These are phyloP conservation scores for Neurospora sp. DNA, from an alignment of 495 filamentous ascomycete species.

Conservation along the genomic window DNA sequence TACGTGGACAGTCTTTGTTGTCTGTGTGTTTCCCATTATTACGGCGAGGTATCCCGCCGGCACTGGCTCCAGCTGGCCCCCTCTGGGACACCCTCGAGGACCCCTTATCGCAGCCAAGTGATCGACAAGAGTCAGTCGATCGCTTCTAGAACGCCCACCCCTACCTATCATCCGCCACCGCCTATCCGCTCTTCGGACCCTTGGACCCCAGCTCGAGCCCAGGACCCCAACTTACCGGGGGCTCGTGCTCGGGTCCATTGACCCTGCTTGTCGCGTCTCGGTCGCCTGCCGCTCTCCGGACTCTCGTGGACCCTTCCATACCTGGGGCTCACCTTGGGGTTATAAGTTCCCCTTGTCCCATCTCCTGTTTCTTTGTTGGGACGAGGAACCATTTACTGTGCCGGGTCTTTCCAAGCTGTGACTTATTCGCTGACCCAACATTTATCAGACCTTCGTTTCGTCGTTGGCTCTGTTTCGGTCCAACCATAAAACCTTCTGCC, in stretches of 20 bases:
- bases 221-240: neutral
- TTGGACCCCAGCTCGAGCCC: neutral
- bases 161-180: constrained; percentile 9
- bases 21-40: neutral
- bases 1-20: neutral
- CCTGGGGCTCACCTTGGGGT: neutral
- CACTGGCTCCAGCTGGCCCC: neutral
- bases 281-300: constrained; percentile 1
- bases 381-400: neutral
- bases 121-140: constrained; percentile 9
- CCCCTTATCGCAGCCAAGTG: constrained; percentile 8
- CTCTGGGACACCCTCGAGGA: neutral
- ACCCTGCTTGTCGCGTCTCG: neutral
- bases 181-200: neutral
- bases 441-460: neutral
- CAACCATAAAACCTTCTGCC: constrained; percentile 1
- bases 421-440: neutral
- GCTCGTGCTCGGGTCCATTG: neutral
- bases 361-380: neutral
- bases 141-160: constrained; percentile 14
- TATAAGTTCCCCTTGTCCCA: neutral
- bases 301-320: constrained; percentile 3
- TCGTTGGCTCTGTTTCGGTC: neutral
- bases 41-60: neutral
- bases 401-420: neutral